Evolutionary conservation across 306 rosid genomes (phyloP), one percentile per base, ranked within the genome.

Genomic region (Datisca glomerata): DNA sequence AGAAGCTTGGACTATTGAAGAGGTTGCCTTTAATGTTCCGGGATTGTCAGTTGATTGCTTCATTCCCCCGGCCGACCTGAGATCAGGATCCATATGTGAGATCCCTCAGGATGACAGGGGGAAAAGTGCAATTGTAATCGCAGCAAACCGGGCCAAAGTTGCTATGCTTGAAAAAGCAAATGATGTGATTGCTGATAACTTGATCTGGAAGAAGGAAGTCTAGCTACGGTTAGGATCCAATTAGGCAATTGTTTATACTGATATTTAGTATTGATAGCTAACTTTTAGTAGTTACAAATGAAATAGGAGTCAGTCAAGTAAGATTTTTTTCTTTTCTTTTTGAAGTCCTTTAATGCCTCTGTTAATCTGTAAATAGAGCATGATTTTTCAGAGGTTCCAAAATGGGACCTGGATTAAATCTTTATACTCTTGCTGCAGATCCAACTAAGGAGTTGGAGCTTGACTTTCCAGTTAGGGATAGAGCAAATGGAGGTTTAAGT

Each of bases 1-100:
- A 73, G 96, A 91, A 68, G 96, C 92, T 16, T 91, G 98, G 98
- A 80, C 96, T 12, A 91, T 91, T 1, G 96, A 91, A 53, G 98
- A 91, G 79, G 98, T 85, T 21, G 98, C 96, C 0, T 91, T 91
- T 70, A 91, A 91, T 39, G 72, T 91, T 34, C 86, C 92, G 0
- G 98, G 98, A 8, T 74, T 91, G 21, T 91, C 98, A 1, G 17
- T 78, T 25, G 98, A 91, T 55, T 91, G 98, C 68, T 91, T 91
- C 74, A 91, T 91, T 28, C 98, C 98, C 59, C 98, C 98, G 6
- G 92, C 96, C 18, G 98, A 91, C 57, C 52, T 91, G 68, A 78
- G 75, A 48, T 70, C 94, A 7, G 76, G 72, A 29, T 61, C 71
- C 39, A 47, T 91, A 8, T 70, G 79, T 41, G 98, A 80, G 54